These are phyloP conservation scores for Puccinellia tenuiflora DNA, from an alignment of 176 grass and related monocot species.

Conservation along the genomic window DNA sequence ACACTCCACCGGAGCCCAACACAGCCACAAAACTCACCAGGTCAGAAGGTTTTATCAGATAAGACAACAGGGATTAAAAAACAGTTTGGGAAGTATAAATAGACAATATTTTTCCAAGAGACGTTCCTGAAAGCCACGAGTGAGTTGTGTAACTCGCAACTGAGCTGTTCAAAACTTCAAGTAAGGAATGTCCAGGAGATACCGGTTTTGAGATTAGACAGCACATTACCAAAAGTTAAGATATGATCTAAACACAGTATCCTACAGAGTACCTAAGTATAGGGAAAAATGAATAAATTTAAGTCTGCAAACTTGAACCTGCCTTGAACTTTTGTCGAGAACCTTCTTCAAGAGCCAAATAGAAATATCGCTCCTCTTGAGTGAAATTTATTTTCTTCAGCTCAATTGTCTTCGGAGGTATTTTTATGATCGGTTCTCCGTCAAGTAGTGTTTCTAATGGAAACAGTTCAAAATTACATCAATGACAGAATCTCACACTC, in stretches of 20 bases:
- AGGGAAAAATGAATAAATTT: background rate
- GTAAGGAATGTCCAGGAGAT: background rate
- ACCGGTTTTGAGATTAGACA: background rate
- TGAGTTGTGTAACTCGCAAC: background rate
- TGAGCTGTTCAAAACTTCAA: background rate
- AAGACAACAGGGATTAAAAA: background rate
- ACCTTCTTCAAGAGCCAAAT: slow-evolving; percentile 78
- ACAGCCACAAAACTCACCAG: background rate
- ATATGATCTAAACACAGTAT: background rate
- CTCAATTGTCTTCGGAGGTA: slow-evolving; percentile 69
- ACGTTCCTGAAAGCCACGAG: background rate
- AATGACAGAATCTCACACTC: slow-evolving; percentile 10
- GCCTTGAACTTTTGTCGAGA: slow-evolving; percentile 88
- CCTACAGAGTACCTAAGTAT: background rate
- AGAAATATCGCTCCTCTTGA: slow-evolving; percentile 74
- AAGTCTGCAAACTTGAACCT: background rate
- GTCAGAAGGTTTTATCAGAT: background rate
- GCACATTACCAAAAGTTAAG: background rate
- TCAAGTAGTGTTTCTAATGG: slow-evolving; percentile 65
- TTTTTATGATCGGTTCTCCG: slow-evolving; percentile 84
- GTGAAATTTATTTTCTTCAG: slow-evolving; percentile 77
- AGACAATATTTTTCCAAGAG: background rate
- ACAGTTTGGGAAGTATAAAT: background rate
- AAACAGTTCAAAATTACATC: slow-evolving; percentile 21
- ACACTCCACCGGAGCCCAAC: background rate